Evolutionary conservation across 768 basidiomycete genomes (phyloP), one percentile per base, ranked within the genome.

Genomic region (Gelatoporia subvermispora): DNA sequence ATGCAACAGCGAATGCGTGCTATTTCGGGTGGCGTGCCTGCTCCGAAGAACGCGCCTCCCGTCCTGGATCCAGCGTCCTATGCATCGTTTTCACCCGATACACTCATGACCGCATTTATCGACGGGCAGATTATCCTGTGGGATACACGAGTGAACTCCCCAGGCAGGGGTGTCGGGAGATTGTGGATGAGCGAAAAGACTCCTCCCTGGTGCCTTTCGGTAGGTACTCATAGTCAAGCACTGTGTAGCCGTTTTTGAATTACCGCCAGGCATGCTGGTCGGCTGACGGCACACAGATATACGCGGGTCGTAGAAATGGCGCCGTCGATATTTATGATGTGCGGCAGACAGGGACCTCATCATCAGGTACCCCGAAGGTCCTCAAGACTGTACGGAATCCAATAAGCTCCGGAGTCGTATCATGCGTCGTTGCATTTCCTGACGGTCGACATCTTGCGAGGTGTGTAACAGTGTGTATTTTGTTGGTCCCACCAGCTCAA

Each of bases 251-350:
- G 18, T 48, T 28, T 17, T 34, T 60, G 55, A 35, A 31, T 23
- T 20, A 39, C 22, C 23, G 16, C 37, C 58, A 98, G 94, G 93
- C 94, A 15, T 93, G 88, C 64, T 98, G 95, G 93, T 93, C 92
- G 4, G 77, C 82, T 2, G 83, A 92, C 54, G 94, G 95, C 15
- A 76, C 75, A 3, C 88, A 94, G 53, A 82, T 99, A 39, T 90
- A 90, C 63, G 93, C 89, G 11, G 94, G 95, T 8, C 75, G 95
- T 55, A 76, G 94, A 42, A 93, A 94, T 56, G 90, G 90, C 20
- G 84, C 87, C 1, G 79, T 98, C 43, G 92, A 96, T 60, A 80
- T 96, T 15, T 98, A 91, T 89, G 96, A 98, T 63, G 83, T 94
- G 8, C 84, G 94, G n/a, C 72, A 82, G 51, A 69, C 87, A 11